Conservation (phyloP, 1,284 basidiomycete genomes). For the Filobasidium uniguttulatum region DNA sequence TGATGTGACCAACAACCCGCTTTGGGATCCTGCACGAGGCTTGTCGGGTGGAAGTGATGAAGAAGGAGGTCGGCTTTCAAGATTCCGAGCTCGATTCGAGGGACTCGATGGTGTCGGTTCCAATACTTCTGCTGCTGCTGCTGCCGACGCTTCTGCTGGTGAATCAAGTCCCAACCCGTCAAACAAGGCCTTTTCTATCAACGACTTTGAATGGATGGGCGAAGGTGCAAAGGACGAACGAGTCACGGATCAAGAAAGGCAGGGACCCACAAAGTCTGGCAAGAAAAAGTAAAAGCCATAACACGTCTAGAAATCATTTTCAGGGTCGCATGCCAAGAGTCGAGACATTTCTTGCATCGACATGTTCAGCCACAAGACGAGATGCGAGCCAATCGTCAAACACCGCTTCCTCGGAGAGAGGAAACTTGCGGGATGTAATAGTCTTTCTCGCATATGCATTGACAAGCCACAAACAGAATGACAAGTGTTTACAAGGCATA, state of each 20-base stretch:
- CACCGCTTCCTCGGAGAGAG: no score
- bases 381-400: no score
- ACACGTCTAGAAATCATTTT: no score
- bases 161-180: constrained; percentile 6
- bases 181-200: constrained; percentile 18
- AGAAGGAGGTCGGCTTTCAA: constrained; percentile 58
- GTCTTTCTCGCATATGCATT: no score
- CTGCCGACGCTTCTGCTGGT: constrained; percentile 3
- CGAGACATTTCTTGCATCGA: no score
- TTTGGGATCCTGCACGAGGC: constrained; percentile 48
- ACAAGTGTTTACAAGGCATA: no score
- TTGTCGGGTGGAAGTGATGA: constrained; percentile 48
- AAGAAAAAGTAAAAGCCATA: constrained; percentile 27
- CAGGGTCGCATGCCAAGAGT: no score
- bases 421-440: no score
- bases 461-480: no score
- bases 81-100: constrained; percentile 64
- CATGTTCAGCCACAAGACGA: no score
- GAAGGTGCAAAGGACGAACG: constrained; percentile 35
- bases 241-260: constrained; percentile 22
- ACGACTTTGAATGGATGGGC: constrained; percentile 35
- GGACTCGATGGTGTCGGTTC: constrained; percentile 23
- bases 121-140: no score
- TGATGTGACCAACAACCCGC: constrained; percentile 69
- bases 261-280: constrained; percentile 18